Evolutionary conservation across 768 basidiomycete genomes (phyloP).

Genomic region (Lepiota brunneoincarnata): DNA sequence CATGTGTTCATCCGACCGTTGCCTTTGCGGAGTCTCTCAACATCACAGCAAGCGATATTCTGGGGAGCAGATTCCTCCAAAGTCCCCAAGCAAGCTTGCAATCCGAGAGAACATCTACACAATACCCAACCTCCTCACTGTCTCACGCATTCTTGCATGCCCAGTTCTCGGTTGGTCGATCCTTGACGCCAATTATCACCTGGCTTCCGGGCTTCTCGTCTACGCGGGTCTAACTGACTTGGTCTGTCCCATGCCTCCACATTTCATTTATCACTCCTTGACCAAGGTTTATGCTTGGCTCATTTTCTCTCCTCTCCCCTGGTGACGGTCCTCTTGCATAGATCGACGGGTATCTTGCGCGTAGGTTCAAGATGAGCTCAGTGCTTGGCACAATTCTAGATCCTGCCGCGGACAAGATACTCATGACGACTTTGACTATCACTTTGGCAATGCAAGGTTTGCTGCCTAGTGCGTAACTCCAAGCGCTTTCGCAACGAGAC

Average conservation of each 20-base stretch:
- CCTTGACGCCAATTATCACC: slow-evolving; percentile 71
- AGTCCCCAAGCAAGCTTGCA: slow-evolving; percentile 27
- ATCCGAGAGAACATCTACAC: slow-evolving; percentile 90
- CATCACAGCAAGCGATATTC: slow-evolving; percentile 17
- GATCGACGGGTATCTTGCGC: slow-evolving; percentile 90
- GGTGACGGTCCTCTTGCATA: slow-evolving; percentile 26
- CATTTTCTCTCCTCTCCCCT: background rate
- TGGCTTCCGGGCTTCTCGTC: slow-evolving; percentile 80
- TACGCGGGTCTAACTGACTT: slow-evolving; percentile 93
- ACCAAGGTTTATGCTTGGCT: background rate
- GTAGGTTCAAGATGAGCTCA: slow-evolving; percentile 80
- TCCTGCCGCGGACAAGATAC: slow-evolving; percentile 93
- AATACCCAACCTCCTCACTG: slow-evolving; percentile 84
- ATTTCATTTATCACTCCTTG: background rate
- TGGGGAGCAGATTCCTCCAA: slow-evolving; percentile 13
- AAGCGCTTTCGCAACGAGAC: background rate
- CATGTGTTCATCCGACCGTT: background rate
- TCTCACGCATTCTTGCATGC: slow-evolving; percentile 85
- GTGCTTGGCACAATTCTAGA: slow-evolving; percentile 97
- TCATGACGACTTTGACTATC: slow-evolving; percentile 92
- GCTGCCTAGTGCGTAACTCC: slow-evolving; percentile 64
- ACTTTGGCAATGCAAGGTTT: slow-evolving; percentile 82
- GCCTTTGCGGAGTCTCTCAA: slow-evolving; percentile 15
- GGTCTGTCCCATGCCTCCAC: slow-evolving; percentile 45
- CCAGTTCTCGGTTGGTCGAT: slow-evolving; percentile 93